A percentile compares a stretch with the other conserved stretches of the same genome.
phyloP scores from a whole-genome alignment of 306 rosid genomes.

The Sicyos baderoa region DNA sequence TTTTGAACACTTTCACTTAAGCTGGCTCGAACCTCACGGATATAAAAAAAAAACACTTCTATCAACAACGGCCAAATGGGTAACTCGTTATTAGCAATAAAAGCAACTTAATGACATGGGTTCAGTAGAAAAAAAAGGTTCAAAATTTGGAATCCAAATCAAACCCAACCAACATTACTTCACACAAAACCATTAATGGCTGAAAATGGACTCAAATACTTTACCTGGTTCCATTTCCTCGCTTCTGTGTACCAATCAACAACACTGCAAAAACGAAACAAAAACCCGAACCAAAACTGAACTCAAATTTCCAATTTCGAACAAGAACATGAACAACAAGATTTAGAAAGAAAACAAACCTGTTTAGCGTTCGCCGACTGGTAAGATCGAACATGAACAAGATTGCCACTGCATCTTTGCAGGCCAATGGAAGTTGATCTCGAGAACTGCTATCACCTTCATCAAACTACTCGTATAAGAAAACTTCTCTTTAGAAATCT shows the following conservation, averaged over 20 bases:
- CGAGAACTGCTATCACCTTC: conserved; percentile 55
- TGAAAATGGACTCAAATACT: neutral
- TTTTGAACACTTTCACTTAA: neutral
- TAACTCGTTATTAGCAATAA: neutral
- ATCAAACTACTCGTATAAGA: conserved; percentile 15
- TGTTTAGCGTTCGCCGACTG: conserved; percentile 72
- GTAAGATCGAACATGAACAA: conserved; percentile 93
- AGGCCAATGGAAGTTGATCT: conserved; percentile 83
- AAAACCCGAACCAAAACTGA: neutral
- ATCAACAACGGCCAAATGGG: no score
- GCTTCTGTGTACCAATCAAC: conserved; percentile 76
- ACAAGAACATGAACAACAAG: neutral
- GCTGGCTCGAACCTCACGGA: no score
- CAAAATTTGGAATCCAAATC: neutral
- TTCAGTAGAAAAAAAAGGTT: neutral
- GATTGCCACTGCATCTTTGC: conserved; percentile 94
- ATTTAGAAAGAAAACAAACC: conserved; percentile 28
- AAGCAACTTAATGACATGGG: conserved; percentile 13
- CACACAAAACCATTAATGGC: conserved; percentile 7
- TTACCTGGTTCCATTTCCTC: conserved; percentile 96
- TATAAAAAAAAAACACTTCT: no score
- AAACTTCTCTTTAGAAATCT: neutral
- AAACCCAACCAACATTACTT: neutral
- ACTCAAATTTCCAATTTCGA: neutral
- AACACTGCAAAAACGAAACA: conserved; percentile 44